phyloP scores from a whole-genome alignment of 352 stramenopile genomes.

The Aphanomyces invadans region DNA sequence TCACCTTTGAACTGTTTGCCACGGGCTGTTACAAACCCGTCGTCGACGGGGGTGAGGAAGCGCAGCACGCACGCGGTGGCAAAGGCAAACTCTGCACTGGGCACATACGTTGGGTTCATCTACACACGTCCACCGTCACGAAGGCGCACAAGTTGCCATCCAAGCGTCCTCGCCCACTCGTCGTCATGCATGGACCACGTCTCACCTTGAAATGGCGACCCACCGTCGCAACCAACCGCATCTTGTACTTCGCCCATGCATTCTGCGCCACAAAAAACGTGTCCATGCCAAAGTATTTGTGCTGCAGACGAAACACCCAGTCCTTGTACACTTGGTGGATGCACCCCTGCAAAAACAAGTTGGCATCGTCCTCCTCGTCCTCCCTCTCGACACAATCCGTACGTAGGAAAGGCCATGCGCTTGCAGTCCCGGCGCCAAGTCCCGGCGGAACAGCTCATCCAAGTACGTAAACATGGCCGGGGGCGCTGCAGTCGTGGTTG shows the following conservation, averaged over 20 bases:
- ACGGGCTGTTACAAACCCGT: background rate
- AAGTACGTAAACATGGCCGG: conserved; percentile 54
- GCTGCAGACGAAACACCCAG: conserved; percentile 80
- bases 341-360: conserved; percentile 27
- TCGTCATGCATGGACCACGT: too few species aligned
- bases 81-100: conserved; percentile 42
- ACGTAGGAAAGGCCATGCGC: conserved; percentile 28
- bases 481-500: conserved; percentile 33
- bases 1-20: conserved; percentile 9
- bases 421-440: conserved; percentile 60
- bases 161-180: too few species aligned
- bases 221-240: conserved; percentile 38
- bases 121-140: background rate
- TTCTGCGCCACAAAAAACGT: conserved; percentile 93
- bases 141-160: too few species aligned
- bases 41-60: conserved; percentile 39
- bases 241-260: conserved; percentile 44
- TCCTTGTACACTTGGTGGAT: conserved; percentile 55
- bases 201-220: conserved; percentile 24
- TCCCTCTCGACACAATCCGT: background rate
- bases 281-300: conserved; percentile 84
- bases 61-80: conserved; percentile 40
- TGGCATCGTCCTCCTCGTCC: too few species aligned
- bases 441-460: conserved; percentile 66
- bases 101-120: conserved; percentile 28